These are phyloP conservation scores for Rhinocladiella mackenziei DNA, from an alignment of 2,329 filamentous ascomycete species.

Conservation along the genomic window DNA sequence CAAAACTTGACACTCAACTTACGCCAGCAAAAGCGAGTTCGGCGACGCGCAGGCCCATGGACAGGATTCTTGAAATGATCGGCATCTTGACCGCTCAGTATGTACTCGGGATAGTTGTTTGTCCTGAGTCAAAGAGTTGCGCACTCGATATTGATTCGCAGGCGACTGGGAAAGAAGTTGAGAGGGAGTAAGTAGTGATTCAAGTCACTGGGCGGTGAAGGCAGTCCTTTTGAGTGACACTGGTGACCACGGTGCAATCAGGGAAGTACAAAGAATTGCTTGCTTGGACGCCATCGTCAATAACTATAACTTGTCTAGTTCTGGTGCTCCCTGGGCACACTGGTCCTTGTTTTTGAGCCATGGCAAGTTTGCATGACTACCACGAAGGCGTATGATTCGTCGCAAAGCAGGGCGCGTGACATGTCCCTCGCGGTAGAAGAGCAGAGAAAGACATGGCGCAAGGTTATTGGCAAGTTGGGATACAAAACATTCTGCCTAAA, in stretches of 20 bases:
- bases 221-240: constrained; percentile 1
- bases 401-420: constrained; percentile 1
- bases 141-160: background rate
- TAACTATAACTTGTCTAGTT: too few species aligned
- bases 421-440: constrained; percentile 1
- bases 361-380: background rate
- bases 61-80: constrained; percentile 50
- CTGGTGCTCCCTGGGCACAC: background rate
- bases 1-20: constrained; percentile 30
- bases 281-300: background rate
- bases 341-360: constrained; percentile 6
- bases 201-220: too few species aligned
- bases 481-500: constrained; percentile 11
- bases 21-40: constrained; percentile 69
- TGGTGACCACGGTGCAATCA: background rate
- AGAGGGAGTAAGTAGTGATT: too few species aligned
- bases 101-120: background rate
- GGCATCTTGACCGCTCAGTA: constrained; percentile 20
- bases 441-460: constrained; percentile 8
- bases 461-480: constrained; percentile 10
- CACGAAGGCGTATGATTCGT: constrained; percentile 3
- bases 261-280: background rate
- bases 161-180: background rate
- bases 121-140: background rate
- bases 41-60: constrained; percentile 56